A percentile compares a stretch with the other conserved stretches of the same genome.
phyloP scores from a whole-genome alignment of 75 land plant genomes.

The Azolla pinnata region DNA sequence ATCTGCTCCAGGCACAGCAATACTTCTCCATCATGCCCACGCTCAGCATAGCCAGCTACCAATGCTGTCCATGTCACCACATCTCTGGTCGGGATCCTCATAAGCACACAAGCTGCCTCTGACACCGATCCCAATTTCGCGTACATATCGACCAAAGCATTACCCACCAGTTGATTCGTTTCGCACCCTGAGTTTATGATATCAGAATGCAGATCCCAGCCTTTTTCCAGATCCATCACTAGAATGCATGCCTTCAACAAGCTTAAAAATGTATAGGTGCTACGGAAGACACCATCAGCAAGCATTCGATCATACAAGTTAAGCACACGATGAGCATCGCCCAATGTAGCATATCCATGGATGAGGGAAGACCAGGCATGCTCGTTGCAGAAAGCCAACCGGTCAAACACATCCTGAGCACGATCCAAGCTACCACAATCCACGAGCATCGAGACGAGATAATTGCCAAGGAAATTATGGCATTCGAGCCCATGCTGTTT shows the following conservation, averaged over 20 bases:
- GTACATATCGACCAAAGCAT: slow-evolving; percentile 19
- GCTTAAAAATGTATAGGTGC: not conserved
- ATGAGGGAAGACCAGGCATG: not conserved
- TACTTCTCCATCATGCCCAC: slow-evolving; percentile 16
- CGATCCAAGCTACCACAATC: slow-evolving; percentile 17
- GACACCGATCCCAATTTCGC: slow-evolving; percentile 8
- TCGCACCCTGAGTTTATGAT: not conserved
- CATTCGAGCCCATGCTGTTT: not conserved
- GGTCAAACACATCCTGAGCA: slow-evolving; percentile 2
- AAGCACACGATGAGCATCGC: not conserved
- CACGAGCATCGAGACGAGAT: slow-evolving; percentile 14
- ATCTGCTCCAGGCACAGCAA: not conserved
- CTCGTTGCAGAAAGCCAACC: not conserved
- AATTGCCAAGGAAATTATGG: not conserved
- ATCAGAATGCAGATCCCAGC: not conserved
- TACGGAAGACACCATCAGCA: not conserved
- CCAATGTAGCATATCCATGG: slow-evolving; percentile 2
- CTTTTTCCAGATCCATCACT: not conserved
- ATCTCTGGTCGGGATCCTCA: slow-evolving; percentile 9
- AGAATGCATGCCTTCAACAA: not conserved
- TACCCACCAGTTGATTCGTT: not conserved
- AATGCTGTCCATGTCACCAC: slow-evolving; percentile 30
- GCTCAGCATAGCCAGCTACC: slow-evolving; percentile 34
- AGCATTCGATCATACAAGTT: not conserved
- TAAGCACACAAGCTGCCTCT: slow-evolving; percentile 4